Evolutionary conservation across 1,139 yeast genomes (phyloP), one percentile per base, ranked within the genome.

Genomic region (Yamadazyma songkhlaensis): DNA sequence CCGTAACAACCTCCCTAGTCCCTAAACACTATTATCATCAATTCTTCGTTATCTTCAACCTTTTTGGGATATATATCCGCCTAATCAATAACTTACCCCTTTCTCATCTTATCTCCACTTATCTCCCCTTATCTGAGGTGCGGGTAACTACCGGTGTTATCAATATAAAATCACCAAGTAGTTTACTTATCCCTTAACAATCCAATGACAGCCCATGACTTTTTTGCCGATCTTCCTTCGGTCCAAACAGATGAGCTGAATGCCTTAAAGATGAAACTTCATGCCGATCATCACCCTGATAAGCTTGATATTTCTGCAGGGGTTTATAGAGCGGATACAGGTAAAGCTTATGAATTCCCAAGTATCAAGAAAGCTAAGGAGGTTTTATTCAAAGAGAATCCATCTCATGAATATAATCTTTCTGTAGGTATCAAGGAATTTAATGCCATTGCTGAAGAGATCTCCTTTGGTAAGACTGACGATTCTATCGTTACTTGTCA

Each of bases 281-380:
- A 48, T n/a, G 37, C 44, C 12, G 73, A 67, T 48, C 31, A 55
- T 10, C 30, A 44, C 34, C 55, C 64, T 4, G 31, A 46, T 15
- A 67, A 67, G 47, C 50, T 67, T 26, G 72, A 67, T 41, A 65
- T 64, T 15, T 54, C 64, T 22, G 64, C 67, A 23, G 74, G 74
- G 1, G 72, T 67, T 11, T 67, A 66, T 52, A 64, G 64, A 30
- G 65, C 56, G 32, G 45, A 51, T 7, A 47, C 49, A 10, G 73
- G 72, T 2, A 47, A 12, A 2, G 28, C 42, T 49, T 62, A 29
- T 64, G 53, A 49, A 49, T 59, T 11, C 62, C 72, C 72, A 6
- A 47, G 62, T 23, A 63, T 67, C 12, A 45, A 48, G 11, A 48
- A 53, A 37, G 70, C 72, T 31, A 67, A 67, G 42, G 47, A 52